Evolutionary conservation across 139 green algal species (phyloP).

Genomic region (Tetraselmis striata): DNA sequence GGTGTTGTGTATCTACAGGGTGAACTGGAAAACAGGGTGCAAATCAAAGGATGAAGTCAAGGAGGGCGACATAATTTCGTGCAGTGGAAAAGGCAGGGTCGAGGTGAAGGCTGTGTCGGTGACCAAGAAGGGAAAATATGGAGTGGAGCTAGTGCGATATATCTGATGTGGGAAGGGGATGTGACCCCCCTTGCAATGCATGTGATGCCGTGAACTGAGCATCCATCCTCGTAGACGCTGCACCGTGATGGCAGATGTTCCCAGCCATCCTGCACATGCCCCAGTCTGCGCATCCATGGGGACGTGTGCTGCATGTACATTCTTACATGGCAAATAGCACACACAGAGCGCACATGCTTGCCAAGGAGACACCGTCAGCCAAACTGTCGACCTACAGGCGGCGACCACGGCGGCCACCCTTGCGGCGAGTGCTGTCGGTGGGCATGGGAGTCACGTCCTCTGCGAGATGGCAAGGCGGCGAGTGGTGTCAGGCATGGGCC

Average conservation of each 20-base stretch:
- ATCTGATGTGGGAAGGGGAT: too few species aligned
- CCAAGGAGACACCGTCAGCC: too few species aligned
- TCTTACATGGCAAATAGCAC: background rate
- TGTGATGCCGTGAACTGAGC: too few species aligned
- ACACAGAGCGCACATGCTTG: background rate
- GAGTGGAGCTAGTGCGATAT: constrained; percentile 53
- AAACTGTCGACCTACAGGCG: constrained; percentile 78
- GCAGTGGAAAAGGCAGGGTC: constrained; percentile 62
- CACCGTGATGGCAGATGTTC: background rate
- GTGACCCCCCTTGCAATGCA: too few species aligned
- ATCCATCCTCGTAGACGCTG: background rate
- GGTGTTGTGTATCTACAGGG: too few species aligned
- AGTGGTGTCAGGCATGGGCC: too few species aligned
- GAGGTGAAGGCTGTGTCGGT: constrained; percentile 42
- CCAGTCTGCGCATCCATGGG: too few species aligned
- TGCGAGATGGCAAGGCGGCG: constrained; percentile 31
- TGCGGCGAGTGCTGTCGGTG: constrained; percentile 91
- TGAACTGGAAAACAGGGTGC: constrained; percentile 65
- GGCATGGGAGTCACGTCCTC: constrained; percentile 99
- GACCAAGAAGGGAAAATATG: constrained; percentile 62
- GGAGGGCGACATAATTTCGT: constrained; percentile 64
- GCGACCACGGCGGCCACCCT: constrained; percentile 94
- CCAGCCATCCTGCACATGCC: too few species aligned
- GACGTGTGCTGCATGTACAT: too few species aligned
- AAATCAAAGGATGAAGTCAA: constrained; percentile 53